Base-by-base conservation (phyloP, 2,329 filamentous ascomycete genomes). In the Fusarium odoratissimum region DNA sequence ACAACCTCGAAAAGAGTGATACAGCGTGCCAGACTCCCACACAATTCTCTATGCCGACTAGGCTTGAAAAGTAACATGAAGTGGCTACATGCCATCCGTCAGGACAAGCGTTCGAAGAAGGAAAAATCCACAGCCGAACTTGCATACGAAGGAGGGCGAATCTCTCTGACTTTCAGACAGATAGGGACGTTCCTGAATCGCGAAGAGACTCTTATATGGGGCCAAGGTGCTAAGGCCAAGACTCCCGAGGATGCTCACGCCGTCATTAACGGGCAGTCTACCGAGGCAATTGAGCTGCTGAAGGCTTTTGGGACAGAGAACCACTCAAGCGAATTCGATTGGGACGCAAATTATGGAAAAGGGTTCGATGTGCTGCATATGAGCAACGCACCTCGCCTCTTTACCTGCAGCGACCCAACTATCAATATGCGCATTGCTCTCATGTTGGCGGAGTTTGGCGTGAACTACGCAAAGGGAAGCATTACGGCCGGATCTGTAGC, bases 51-150 rank as follows among this genome's bases (percentile, higher is more conserved):
- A 72, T 95, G 95, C 78, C 88, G 92, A 51, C 91, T 98, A 81
- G 95, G 95, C 6, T 85, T 94, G 23, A 80, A 85, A 42, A 97
- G 95, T 2, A 99, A 99, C 79, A 90, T 88, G 83, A 88, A 90
- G 75, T 98, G 95, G 94, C 87, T 98, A 16, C 96, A 99, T 83
- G 91, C 91, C n/a, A 98, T 99, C 79, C 91, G 92, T 55, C 90
- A 93, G 46, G 96, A 99, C 82, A 97, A 95, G 80, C 90, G 96
- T 31, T 84, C 88, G 1, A 82, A 85, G 2, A 82, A 85, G 3
- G 92, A 95, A 72, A 95, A 95, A 80, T 86, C 88, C 0, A 74
- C 84, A 0, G 88, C 89, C 10, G 95, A 98, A 80, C 87, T 91
- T 44, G 92, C 93, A 0, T 94, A 89, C 77, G 85, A 84, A 10